Evolutionary conservation across 495 filamentous ascomycete genomes (phyloP).

Genomic region (Glutinoglossum americanum): DNA sequence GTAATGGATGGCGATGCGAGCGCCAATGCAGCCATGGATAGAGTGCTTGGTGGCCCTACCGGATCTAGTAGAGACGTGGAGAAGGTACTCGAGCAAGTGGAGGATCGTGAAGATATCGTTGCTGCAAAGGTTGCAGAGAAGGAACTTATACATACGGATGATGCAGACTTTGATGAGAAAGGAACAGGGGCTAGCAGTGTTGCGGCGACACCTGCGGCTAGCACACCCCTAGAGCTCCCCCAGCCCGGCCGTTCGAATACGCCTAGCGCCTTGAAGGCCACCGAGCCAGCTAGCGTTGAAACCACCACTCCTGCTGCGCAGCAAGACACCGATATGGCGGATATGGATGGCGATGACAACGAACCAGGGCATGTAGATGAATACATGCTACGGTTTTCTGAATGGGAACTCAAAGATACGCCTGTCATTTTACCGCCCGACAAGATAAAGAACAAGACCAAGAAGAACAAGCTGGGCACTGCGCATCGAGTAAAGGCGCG

Average conservation of each 20-base stretch:
- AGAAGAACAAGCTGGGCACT: conserved; percentile 18
- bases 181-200: conserved; percentile 16
- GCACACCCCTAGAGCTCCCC: conserved; percentile 12
- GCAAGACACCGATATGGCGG: conserved; percentile 12
- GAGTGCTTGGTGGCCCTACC: conserved; percentile 42
- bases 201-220: conserved; percentile 18
- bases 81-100: conserved; percentile 62
- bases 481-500: conserved; percentile 1
- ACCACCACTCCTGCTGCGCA: conserved; percentile 23
- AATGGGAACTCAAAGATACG: conserved; percentile 55
- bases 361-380: conserved; percentile 50
- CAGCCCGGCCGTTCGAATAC: conserved; percentile 4
- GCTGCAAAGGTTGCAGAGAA: conserved; percentile 77
- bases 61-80: conserved; percentile 27
- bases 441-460: conserved; percentile 55
- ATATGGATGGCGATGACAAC: conserved; percentile 23
- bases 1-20: conserved; percentile 34
- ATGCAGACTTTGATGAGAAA: conserved; percentile 76
- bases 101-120: conserved; percentile 77
- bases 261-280: conserved; percentile 1
- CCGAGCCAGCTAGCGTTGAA: conserved; percentile 21
- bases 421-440: conserved; percentile 60
- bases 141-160: conserved; percentile 68
- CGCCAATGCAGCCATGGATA: conserved; percentile 66
- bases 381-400: conserved; percentile 63